Evolutionary conservation across 2,329 filamentous ascomycete species (phyloP).

Genomic region (Cercospora sp.): DNA sequence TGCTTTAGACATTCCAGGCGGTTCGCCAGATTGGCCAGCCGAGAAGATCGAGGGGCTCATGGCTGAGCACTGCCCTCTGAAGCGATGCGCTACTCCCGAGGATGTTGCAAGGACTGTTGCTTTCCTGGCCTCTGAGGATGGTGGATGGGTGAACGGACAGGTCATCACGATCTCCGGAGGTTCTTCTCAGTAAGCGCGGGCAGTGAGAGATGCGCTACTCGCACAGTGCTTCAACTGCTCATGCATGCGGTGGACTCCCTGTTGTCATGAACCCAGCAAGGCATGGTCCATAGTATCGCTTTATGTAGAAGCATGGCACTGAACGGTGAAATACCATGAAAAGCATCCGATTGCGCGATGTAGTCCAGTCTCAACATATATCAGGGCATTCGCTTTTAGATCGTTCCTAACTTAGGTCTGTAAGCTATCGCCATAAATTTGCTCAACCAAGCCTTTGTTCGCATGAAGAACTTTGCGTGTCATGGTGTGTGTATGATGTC

Average conservation of each 20-base stretch:
- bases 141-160: constrained; percentile 46
- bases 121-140: constrained; percentile 42
- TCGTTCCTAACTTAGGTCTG: background rate
- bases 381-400: too few relatives aligned
- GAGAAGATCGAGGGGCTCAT: constrained; percentile 54
- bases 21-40: constrained; percentile 50
- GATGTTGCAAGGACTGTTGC: constrained; percentile 44
- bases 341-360: background rate
- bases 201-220: background rate
- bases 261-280: background rate
- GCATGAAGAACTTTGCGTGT: too few relatives aligned
- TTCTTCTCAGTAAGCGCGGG: constrained; percentile 39
- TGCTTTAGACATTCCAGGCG: constrained; percentile 46
- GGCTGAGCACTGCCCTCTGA: constrained; percentile 52
- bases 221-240: background rate
- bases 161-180: constrained; percentile 47
- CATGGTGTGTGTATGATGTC: background rate
- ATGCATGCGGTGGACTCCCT: background rate
- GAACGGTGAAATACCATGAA: background rate
- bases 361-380: background rate
- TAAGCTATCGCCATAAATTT: background rate
- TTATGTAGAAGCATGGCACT: background rate
- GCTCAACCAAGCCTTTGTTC: background rate
- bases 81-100: constrained; percentile 51
- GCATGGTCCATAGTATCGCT: background rate